Evolutionary conservation across 1,284 basidiomycete genomes (phyloP).

Genomic region (Termitomyces sp.): DNA sequence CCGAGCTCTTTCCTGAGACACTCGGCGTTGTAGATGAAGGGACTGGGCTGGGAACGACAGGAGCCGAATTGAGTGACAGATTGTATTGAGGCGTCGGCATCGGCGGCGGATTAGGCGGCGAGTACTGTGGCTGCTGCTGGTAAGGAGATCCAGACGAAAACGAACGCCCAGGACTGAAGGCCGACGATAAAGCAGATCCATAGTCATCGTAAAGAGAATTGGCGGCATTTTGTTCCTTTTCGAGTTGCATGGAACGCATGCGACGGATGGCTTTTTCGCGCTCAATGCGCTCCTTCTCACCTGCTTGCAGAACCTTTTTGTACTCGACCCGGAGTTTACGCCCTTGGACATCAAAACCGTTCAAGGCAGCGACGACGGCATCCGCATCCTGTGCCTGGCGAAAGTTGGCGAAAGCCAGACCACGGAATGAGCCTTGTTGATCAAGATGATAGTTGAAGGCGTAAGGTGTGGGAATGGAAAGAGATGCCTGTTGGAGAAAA

Average conservation of each 20-base stretch:
- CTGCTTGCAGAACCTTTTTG: constrained; percentile 98
- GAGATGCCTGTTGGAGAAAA: constrained; percentile 59
- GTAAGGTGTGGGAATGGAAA: constrained; percentile 96
- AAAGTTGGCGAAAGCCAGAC: constrained; percentile 98
- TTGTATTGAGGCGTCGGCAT: constrained; percentile 60
- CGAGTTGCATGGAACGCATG: constrained; percentile 94
- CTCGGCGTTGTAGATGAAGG: constrained; percentile 54
- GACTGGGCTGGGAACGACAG: constrained; percentile 38
- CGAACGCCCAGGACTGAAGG: constrained; percentile 59
- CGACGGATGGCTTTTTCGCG: constrained; percentile 97
- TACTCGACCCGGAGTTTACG: constrained; percentile 98
- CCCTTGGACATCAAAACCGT: constrained; percentile 96
- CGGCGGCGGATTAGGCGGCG: constrained; percentile 50
- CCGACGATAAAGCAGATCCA: constrained; percentile 44
- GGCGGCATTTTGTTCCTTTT: constrained; percentile 54
- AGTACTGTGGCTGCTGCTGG: constrained; percentile 55
- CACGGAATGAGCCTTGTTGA: constrained; percentile 92
- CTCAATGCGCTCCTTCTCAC: constrained; percentile 99
- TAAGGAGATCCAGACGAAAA: constrained; percentile 59
- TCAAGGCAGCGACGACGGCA: constrained; percentile 91
- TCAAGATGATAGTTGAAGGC: constrained; percentile 99
- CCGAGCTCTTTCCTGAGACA: constrained; percentile 50
- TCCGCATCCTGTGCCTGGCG: constrained; percentile 88
- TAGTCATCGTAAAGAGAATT: constrained; percentile 66
- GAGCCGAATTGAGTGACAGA: constrained; percentile 41